These are phyloP conservation scores for Alternaria triticimaculans DNA, from an alignment of 2,329 filamentous ascomycete genomes.

Conservation along the genomic window DNA sequence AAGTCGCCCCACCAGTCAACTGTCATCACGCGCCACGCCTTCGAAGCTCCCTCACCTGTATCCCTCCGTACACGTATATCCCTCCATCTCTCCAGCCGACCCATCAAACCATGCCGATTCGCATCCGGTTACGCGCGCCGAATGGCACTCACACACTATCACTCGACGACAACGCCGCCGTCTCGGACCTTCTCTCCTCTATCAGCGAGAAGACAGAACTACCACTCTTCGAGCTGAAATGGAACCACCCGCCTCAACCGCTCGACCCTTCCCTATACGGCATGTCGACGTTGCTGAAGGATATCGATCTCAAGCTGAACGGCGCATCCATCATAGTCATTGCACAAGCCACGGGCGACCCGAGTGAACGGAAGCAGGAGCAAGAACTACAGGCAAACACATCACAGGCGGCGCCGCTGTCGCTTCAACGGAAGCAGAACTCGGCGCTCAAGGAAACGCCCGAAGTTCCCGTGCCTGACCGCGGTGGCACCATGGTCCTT, in stretches of 20 bases:
- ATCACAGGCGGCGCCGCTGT: slow-evolving; percentile 43
- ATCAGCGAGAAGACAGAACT: slow-evolving; percentile 71
- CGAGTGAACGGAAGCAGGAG: slow-evolving; percentile 28
- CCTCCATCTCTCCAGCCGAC: neutral
- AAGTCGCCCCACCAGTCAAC: slow-evolving; percentile 12
- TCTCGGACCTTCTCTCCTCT: slow-evolving; percentile 65
- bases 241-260: slow-evolving; percentile 79
- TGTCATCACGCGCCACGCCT: slow-evolving; percentile 1
- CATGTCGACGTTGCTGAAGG: slow-evolving; percentile 56
- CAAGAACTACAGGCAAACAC: slow-evolving; percentile 18
- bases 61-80: neutral
- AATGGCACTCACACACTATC: slow-evolving; percentile 73
- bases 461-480: slow-evolving; percentile 64
- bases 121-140: slow-evolving; percentile 77
- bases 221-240: slow-evolving; percentile 75
- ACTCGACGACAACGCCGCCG: slow-evolving; percentile 71
- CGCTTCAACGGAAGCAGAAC: slow-evolving; percentile 53
- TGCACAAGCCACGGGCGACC: slow-evolving; percentile 50
- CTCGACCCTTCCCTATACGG: slow-evolving; percentile 66
- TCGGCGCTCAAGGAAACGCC: slow-evolving; percentile 64
- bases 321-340: slow-evolving; percentile 73
- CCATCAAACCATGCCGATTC: slow-evolving; percentile 60
- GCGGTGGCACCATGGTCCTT: slow-evolving; percentile 69
- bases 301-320: slow-evolving; percentile 68
- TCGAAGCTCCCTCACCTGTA: slow-evolving; percentile 3